These are phyloP conservation scores for Acer saccharum DNA, from an alignment of 345 rosid genomes.

Conservation along the genomic window DNA sequence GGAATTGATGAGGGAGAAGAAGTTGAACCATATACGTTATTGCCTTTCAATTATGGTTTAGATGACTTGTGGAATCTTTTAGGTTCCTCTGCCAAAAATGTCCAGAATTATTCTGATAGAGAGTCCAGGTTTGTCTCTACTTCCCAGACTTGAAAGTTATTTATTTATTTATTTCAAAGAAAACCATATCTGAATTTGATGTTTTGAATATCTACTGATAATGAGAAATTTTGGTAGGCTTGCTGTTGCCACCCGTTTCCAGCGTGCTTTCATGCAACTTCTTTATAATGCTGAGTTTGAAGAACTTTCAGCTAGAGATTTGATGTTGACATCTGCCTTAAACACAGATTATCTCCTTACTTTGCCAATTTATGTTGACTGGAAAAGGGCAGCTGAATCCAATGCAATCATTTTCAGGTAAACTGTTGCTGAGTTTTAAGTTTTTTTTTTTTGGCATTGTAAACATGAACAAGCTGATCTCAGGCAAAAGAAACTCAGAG, in stretches of 20 bases:
- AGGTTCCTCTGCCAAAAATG: constrained; percentile 41
- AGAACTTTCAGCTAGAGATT: constrained; percentile 86
- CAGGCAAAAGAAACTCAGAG: neutral
- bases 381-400: constrained; percentile 87
- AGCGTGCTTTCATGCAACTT: constrained; percentile 90
- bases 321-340: constrained; percentile 81
- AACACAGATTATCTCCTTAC: constrained; percentile 94
- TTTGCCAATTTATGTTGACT: constrained; percentile 85
- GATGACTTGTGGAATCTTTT: constrained; percentile 58
- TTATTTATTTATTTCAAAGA: neutral
- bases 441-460: neutral
- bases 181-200: neutral
- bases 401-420: constrained; percentile 92
- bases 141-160: neutral
- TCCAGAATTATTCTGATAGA: constrained; percentile 35
- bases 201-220: neutral
- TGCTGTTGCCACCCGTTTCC: constrained; percentile 81
- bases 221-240: constrained; percentile 47
- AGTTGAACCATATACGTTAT: constrained; percentile 19
- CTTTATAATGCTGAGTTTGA: constrained; percentile 81
- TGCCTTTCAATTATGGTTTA: constrained; percentile 44
- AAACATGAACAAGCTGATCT: neutral
- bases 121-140: constrained; percentile 39
- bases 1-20: constrained; percentile 27
- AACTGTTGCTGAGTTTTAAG: neutral